Evolutionary conservation across 768 basidiomycete species (phyloP), one percentile per base, ranked within the genome.

Genomic region (Tricholoma flavovirens): DNA sequence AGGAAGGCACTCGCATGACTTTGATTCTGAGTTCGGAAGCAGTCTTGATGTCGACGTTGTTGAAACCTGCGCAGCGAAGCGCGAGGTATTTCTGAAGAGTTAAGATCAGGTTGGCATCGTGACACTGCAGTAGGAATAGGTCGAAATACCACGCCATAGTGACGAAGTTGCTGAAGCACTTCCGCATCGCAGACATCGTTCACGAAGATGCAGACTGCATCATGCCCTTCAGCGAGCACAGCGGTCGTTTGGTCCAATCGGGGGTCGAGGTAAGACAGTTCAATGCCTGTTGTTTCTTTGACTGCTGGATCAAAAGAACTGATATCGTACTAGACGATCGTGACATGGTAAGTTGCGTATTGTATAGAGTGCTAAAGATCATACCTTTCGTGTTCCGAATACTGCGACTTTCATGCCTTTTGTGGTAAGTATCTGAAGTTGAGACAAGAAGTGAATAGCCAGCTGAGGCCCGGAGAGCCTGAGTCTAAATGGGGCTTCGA

Each of bases 391-490:
- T 6, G 73, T 69, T 52, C 74, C 74, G 63, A 76, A 76, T 26
- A 76, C 73, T 51, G 73, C 74, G 40, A 75, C 67, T 62, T 75
- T 76, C 75, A 76, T 76, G 53, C 50, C n/a, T n/a, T n/a, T n/a
- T 67, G 38, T 50, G 24, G 48, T 36, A 7, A 24, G 19, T 22
- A 15, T 26, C 24, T 26, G 24, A 26, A 26, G 5, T n/a, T n/a
- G 24, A 26, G 24, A 26, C 24, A 26, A 5, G 24, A 5, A 26
- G 24, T 26, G 3, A 26, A 26, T 26, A 26, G 5, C 5, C 24
- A 26, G 24, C 24, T 3, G 24, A 3, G 24, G 24, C 24, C 24
- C 24, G n/a, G n/a, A n/a, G n/a, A n/a, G n/a, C n/a, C n/a, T n/a
- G n/a, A n/a, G n/a, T n/a, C n/a, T n/a, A 26, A 26, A 26, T 26